Base-by-base conservation (phyloP, 2,329 filamentous ascomycete genomes). In the Aspergillus viridinutans region DNA sequence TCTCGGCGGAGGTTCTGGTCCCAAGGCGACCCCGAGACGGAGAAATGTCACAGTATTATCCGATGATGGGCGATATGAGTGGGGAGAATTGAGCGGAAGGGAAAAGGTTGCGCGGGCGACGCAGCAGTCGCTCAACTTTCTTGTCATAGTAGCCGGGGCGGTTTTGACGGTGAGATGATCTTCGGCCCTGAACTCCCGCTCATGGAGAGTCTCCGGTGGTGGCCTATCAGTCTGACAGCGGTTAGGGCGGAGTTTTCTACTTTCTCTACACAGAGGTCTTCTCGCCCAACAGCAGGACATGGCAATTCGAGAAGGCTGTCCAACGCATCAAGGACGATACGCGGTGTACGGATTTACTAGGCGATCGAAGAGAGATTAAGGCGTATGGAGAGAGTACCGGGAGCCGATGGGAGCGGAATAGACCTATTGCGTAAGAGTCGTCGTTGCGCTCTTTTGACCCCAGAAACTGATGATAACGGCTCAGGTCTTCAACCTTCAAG, bases 111-210 rank as follows among this genome's bases (percentile, higher is more conserved):
- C 88, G 25, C 84, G 93, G 42, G 90, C 91, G 8, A 93, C 90
- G 0, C 92, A 97, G 74, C 93, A 97, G 74, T 89, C 88, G 17
- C 88, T 96, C 78, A 97, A 97, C 74, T 85, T 96, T 63, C 82
- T 88, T 63, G 75, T 97, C 60, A 85, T 97, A 8, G 64, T 91
- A 1, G 79, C 87, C 7, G 93, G 93, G 26, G 76, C 92, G 10
- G 82, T 86, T 35, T 79, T 93, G 65, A 96, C 92, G 38, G 90
- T 91, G 80, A 60, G 81, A 65, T 42, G 40, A 40, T 8, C 21
- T 26, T 14, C 10, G 3, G 3, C 47, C 45, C 29, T 29, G 29
- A 3, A 8, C 5, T 8, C 10, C 28, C 23, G 23, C 17, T 38
- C 28, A 17, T 25, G 20, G 12, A 21, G 52, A 48, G 1, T 43